Percentiles rank a stretch among this genome's conserved stretches.
Conservation (phyloP, 148 eudicot genomes). For the Polygonum maritimum region DNA sequence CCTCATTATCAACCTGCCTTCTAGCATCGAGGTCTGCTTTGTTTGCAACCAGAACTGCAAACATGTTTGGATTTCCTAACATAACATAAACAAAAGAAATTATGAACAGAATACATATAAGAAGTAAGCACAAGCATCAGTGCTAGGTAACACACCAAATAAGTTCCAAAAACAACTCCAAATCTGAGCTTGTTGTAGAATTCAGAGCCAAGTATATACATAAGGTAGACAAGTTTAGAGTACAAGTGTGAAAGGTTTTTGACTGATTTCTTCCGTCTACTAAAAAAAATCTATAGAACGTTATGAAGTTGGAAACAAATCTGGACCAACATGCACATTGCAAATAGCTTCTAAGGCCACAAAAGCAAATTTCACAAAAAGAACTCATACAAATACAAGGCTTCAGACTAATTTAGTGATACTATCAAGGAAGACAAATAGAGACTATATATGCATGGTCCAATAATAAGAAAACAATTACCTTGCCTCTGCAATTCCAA, state of each 20-base stretch:
- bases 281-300: background rate
- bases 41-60: conserved; percentile 36
- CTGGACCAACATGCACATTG: background rate
- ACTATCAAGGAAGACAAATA: background rate
- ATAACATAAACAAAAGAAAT: conserved; percentile 2
- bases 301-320: background rate
- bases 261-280: background rate
- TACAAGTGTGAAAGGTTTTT: background rate
- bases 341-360: background rate
- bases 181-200: background rate
- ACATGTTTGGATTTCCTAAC: conserved; percentile 33
- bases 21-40: conserved; percentile 35
- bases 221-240: background rate
- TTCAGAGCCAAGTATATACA: background rate
- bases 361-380: background rate
- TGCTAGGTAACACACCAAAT: background rate
- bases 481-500: conserved; percentile 62
- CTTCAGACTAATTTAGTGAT: background rate
- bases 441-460: background rate
- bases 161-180: background rate
- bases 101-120: background rate
- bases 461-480: conserved; percentile 8
- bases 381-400: background rate
- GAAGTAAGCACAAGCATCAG: background rate
- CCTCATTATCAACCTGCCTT: conserved; percentile 39